Conservation (phyloP, 208 protist genomes). For the Trypanosoma avium region DNA sequence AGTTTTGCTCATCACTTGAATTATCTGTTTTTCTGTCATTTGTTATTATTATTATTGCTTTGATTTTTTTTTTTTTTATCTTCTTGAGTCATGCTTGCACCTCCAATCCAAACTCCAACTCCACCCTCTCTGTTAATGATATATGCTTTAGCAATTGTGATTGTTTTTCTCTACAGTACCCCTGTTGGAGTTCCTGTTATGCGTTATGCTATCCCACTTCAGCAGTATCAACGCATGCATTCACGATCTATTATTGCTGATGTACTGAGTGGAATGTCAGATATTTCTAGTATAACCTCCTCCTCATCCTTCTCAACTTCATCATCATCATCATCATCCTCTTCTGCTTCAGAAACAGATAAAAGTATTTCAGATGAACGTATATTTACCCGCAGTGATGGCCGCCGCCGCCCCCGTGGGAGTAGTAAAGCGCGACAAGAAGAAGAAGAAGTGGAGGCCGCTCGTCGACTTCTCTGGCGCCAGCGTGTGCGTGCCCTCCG, state of each 20-base stretch:
- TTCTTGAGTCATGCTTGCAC: conserved; percentile 16
- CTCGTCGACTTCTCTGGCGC: conserved; percentile 35
- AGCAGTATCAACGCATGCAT: not conserved
- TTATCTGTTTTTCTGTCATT: too few relatives aligned
- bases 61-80: conserved; percentile 20
- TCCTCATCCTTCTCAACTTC: too few relatives aligned
- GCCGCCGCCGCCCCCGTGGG: not conserved
- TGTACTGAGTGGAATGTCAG: not conserved
- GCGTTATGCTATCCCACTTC: conserved; percentile 8
- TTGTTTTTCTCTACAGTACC: conserved; percentile 8
- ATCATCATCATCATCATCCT: too few relatives aligned
- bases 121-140: not conserved
- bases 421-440: conserved; percentile 1
- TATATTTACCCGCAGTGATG: not conserved
- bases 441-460: conserved; percentile 15
- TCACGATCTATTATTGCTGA: not conserved
- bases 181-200: not conserved
- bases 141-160: not conserved
- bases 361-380: not conserved
- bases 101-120: not conserved
- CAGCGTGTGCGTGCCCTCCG: conserved; percentile 44
- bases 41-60: too few relatives aligned
- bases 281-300: too few relatives aligned
- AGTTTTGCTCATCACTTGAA: too few relatives aligned
- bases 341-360: not conserved